These are phyloP conservation scores for Aspergillus alliaceus DNA, from an alignment of 2,329 filamentous ascomycete species.

Conservation along the genomic window DNA sequence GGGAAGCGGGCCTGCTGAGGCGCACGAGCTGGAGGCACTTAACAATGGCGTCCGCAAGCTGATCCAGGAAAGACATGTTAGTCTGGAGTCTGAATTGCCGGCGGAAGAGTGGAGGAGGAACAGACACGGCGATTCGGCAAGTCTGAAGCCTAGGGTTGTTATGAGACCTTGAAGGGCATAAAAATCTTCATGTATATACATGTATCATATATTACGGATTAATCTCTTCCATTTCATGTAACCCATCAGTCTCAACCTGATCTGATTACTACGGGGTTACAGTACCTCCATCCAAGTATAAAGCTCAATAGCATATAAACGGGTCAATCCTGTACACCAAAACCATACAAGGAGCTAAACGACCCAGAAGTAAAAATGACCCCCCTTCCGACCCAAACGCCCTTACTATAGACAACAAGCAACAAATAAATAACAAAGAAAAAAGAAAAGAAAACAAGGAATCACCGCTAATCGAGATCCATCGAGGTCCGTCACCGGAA, in stretches of 20 bases:
- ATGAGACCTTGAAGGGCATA: conserved; percentile 9
- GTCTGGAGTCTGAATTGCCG: conserved; percentile 21
- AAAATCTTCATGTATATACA: conserved; percentile 9
- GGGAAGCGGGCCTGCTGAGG: conserved; percentile 60
- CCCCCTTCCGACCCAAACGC: too few relatives aligned
- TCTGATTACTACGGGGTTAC: background rate
- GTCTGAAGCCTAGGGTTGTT: conserved; percentile 20
- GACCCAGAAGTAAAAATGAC: too few relatives aligned
- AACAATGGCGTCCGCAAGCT: conserved; percentile 44
- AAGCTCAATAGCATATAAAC: background rate
- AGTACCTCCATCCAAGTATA: background rate
- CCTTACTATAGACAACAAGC: conserved; percentile 10
- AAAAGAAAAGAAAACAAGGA: conserved; percentile 10
- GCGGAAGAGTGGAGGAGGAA: conserved; percentile 19
- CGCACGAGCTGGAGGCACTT: conserved; percentile 42
- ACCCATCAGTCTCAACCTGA: background rate
- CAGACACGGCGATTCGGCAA: conserved; percentile 1
- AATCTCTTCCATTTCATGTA: background rate
- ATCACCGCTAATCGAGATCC: background rate
- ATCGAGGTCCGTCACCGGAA: background rate
- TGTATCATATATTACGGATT: conserved; percentile 14
- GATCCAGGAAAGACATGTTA: conserved; percentile 39
- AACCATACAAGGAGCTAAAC: background rate
- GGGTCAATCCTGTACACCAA: background rate
- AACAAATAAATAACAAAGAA: conserved; percentile 8